Conservation (phyloP, 1,139 yeast species). For the Zygotorulaspora mrakii region DNA sequence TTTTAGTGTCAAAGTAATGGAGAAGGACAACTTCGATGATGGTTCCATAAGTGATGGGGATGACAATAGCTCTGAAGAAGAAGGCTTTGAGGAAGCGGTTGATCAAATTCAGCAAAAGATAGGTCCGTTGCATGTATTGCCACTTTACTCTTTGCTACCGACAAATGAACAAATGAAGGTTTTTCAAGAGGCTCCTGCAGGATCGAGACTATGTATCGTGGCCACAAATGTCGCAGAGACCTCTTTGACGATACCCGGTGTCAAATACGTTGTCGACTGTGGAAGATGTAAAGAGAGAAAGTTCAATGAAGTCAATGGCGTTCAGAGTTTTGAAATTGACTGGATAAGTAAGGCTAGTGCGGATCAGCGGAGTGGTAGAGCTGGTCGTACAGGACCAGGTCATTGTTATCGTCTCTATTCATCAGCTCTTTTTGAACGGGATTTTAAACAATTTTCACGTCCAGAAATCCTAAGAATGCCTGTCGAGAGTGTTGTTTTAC, state of each 20-base stretch:
- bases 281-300: conserved; percentile 90
- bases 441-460: conserved; percentile 71
- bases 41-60: conserved; percentile 28
- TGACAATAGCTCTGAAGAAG: conserved; percentile 49
- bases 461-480: conserved; percentile 97
- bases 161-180: conserved; percentile 94
- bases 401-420: conserved; percentile 91
- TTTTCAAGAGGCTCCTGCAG: conserved; percentile 78
- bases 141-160: conserved; percentile 86
- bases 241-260: conserved; percentile 92
- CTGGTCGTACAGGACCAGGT: conserved; percentile 99
- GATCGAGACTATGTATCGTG: conserved; percentile 82
- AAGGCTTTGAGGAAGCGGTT: conserved; percentile 81
- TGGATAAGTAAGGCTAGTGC: conserved; percentile 97
- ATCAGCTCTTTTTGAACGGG: conserved; percentile 90
- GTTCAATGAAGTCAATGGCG: conserved; percentile 79
- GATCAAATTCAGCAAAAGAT: conserved; percentile 72
- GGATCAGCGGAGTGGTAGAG: conserved; percentile 94
- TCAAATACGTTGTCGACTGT: conserved; percentile 90
- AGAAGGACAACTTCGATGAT: conserved; percentile 33
- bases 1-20: conserved; percentile 54
- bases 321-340: conserved; percentile 84
- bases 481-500: conserved; percentile 86
- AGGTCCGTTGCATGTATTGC: conserved; percentile 86
- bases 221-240: conserved; percentile 99